Conservation (phyloP, 257 asterid species). For the Rubia yunnanensis region DNA sequence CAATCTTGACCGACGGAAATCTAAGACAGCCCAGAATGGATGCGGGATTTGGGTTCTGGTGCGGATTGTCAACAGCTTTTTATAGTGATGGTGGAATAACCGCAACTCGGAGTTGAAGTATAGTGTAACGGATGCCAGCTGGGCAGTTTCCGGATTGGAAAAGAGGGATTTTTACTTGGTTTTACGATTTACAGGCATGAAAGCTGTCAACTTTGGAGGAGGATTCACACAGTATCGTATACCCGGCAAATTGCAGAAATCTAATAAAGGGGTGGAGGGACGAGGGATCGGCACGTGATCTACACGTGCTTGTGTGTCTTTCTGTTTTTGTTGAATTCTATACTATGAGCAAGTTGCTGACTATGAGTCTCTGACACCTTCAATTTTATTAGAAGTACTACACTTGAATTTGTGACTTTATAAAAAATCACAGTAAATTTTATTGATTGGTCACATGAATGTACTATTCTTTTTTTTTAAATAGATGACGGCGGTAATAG, state of each 20-base stretch:
- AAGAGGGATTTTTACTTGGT: neutral
- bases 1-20: neutral
- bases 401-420: too few relatives aligned
- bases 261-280: neutral
- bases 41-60: neutral
- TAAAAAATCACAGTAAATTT: too few relatives aligned
- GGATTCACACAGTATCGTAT: neutral
- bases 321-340: neutral
- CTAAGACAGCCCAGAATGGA: neutral
- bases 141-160: neutral
- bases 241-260: constrained; percentile 1
- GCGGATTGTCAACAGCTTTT: neutral
- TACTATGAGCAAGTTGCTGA: too few relatives aligned
- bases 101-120: neutral
- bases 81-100: neutral
- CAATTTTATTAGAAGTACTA: too few relatives aligned
- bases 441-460: too few relatives aligned
- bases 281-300: constrained; percentile 19
- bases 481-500: too few relatives aligned
- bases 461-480: too few relatives aligned
- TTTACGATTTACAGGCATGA: neutral
- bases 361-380: too few relatives aligned
- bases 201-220: constrained; percentile 13
- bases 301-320: constrained; percentile 27
- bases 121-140: neutral